These are phyloP conservation scores for Larix kaempferi DNA, from an alignment of 75 land plant genomes.

Conservation along the genomic window DNA sequence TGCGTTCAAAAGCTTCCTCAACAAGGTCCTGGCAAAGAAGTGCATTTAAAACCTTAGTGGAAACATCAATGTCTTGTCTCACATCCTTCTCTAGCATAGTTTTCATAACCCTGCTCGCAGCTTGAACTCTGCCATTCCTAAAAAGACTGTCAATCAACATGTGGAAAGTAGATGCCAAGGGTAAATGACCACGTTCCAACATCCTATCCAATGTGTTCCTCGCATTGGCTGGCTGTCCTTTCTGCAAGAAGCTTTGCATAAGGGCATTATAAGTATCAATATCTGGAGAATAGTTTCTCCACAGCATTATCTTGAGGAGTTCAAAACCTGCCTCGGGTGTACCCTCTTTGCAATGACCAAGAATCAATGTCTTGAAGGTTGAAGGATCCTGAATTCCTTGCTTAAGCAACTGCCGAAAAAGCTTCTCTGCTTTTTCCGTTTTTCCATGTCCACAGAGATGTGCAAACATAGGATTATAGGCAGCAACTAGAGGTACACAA, in stretches of 20 bases:
- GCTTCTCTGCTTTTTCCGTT: conserved; percentile 54
- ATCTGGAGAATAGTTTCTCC: conserved; percentile 56
- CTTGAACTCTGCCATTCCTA: conserved; percentile 30
- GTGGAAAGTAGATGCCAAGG: conserved; percentile 51
- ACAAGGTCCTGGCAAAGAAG: conserved; percentile 25
- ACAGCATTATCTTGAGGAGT: conserved; percentile 50
- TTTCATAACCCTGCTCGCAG: conserved; percentile 44
- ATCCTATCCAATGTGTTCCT: conserved; percentile 40
- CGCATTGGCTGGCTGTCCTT: conserved; percentile 32
- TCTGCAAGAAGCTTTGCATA: conserved; percentile 45
- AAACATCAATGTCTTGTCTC: conserved; percentile 50
- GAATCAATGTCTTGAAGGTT: conserved; percentile 47
- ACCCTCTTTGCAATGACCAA: conserved; percentile 66
- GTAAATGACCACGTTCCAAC: conserved; percentile 45
- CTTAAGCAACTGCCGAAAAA: conserved; percentile 58
- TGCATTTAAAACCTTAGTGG: conserved; percentile 29
- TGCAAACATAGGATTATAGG: conserved; percentile 67
- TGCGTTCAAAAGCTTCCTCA: conserved; percentile 36
- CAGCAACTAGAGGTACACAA: conserved; percentile 48
- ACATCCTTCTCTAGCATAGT: conserved; percentile 59
- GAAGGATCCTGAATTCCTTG: conserved; percentile 45
- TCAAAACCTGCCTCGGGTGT: conserved; percentile 33
- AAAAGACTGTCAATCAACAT: conserved; percentile 48
- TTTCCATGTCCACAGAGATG: conserved; percentile 58
- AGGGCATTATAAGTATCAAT: conserved; percentile 38